These are phyloP conservation scores for Rhodotorula graminis DNA, from an alignment of 768 basidiomycete genomes.

Conservation along the genomic window DNA sequence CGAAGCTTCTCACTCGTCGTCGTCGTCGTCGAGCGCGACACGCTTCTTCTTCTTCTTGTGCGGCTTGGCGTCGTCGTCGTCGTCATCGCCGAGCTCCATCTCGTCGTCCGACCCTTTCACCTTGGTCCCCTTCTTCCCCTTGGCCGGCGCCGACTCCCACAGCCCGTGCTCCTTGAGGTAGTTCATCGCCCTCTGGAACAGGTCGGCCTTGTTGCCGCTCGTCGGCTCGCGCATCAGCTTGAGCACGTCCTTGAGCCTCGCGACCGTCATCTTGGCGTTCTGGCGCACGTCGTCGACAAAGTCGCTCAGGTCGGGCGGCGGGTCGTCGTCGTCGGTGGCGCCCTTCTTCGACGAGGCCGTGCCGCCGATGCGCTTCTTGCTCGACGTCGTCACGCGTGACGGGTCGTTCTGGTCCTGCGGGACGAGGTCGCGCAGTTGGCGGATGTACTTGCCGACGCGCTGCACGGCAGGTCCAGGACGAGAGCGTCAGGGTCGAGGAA, in stretches of 20 bases:
- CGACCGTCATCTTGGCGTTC: conserved; percentile 4
- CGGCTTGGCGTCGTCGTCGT: conserved; percentile 3
- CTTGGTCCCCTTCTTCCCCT: not conserved
- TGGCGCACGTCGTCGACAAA: conserved; percentile 1
- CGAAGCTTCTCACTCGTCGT: not conserved
- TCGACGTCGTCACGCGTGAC: not conserved
- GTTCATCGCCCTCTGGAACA: not conserved
- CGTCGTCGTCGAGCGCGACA: not conserved
- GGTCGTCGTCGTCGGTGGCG: not conserved
- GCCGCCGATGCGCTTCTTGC: not conserved
- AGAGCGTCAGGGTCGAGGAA: not conserved
- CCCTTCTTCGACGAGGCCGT: not conserved
- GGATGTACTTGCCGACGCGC: conserved; percentile 20
- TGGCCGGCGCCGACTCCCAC: not conserved
- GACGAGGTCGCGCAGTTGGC: conserved; percentile 9
- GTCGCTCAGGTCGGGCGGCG: conserved; percentile 15
- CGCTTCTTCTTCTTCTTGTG: conserved; percentile 13
- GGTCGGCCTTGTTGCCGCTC: conserved; percentile 23
- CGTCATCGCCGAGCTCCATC: conserved; percentile 5
- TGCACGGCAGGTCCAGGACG: not conserved
- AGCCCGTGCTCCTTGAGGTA: not conserved
- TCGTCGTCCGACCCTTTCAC: not conserved
- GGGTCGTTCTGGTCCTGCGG: conserved; percentile 18
- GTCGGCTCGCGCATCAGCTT: conserved; percentile 2
- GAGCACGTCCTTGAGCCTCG: conserved; percentile 14